These are phyloP conservation scores for Clarireedia sp. DNA, from an alignment of 2,329 filamentous ascomycete genomes.

Conservation along the genomic window DNA sequence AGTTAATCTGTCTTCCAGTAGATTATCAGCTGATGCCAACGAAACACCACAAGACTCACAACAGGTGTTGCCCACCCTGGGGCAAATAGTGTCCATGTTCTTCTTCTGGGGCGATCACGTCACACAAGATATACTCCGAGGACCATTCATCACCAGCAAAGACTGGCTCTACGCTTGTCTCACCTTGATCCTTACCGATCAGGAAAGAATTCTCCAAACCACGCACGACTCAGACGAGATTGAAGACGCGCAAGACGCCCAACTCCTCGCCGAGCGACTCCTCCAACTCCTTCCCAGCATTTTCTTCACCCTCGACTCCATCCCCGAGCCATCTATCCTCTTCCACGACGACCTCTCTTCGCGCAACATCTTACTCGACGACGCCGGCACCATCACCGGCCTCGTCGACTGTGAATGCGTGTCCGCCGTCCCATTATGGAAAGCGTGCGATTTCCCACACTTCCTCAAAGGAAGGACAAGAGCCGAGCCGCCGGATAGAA, in stretches of 20 bases:
- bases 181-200: not conserved
- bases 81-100: not conserved
- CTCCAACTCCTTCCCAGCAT: slow-evolving; percentile 27
- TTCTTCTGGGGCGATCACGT: slow-evolving; percentile 6
- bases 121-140: not conserved
- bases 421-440: too few relatives aligned
- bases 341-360: too few relatives aligned
- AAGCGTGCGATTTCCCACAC: too few relatives aligned
- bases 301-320: too few relatives aligned
- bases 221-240: slow-evolving; percentile 21
- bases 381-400: too few relatives aligned
- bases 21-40: not conserved
- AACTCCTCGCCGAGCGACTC: slow-evolving; percentile 26
- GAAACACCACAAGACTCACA: not conserved
- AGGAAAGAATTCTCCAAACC: not conserved
- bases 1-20: not conserved
- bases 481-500: too few relatives aligned
- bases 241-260: slow-evolving; percentile 28
- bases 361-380: too few relatives aligned
- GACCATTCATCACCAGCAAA: slow-evolving; percentile 3
- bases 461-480: too few relatives aligned
- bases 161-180: slow-evolving; percentile 5
- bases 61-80: not conserved
- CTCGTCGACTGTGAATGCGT: too few relatives aligned
- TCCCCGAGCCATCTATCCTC: too few relatives aligned